Percentiles rank a stretch among this genome's conserved stretches.
phyloP scores from a whole-genome alignment of 495 filamentous ascomycete genomes.

The Penicillium lagena region DNA sequence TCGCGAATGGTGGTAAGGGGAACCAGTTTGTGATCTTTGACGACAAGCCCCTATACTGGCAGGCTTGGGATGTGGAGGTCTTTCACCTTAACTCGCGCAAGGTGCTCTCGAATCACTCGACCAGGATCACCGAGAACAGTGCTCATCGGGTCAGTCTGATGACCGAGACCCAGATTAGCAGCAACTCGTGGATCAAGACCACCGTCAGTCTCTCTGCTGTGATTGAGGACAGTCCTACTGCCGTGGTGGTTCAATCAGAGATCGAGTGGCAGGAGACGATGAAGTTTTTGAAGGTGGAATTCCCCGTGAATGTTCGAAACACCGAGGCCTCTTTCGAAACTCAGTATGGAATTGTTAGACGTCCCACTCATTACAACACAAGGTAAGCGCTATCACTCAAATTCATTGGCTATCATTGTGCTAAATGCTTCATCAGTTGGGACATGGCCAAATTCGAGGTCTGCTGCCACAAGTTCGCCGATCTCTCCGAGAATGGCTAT shows the following conservation, averaged over 20 bases:
- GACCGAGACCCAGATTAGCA: slow-evolving; percentile 79
- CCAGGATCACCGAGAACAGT: slow-evolving; percentile 60
- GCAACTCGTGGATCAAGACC: slow-evolving; percentile 80
- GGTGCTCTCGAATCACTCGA: slow-evolving; percentile 58
- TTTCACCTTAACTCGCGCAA: slow-evolving; percentile 85
- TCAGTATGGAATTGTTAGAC: slow-evolving; percentile 79
- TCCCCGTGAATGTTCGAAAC: slow-evolving; percentile 86
- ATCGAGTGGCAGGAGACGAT: slow-evolving; percentile 92
- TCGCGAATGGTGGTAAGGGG: slow-evolving; percentile 72
- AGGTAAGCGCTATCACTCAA: slow-evolving; percentile 32
- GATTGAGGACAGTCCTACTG: slow-evolving; percentile 54
- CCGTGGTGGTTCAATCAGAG: slow-evolving; percentile 71
- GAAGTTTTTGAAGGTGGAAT: slow-evolving; percentile 99
- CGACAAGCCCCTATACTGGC: slow-evolving; percentile 98
- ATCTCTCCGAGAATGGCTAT: slow-evolving; percentile 85
- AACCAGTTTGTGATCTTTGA: slow-evolving; percentile 94
- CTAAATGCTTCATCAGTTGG: no score
- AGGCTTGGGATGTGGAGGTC: slow-evolving; percentile 98
- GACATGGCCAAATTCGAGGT: slow-evolving; percentile 99
- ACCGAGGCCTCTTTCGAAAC: slow-evolving; percentile 94
- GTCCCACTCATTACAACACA: slow-evolving; percentile 95
- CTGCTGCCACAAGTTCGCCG: slow-evolving; percentile 94
- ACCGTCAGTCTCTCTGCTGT: slow-evolving; percentile 75
- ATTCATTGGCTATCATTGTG: slow-evolving; percentile 5
- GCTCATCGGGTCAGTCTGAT: slow-evolving; percentile 70